Evolutionary conservation across 441 rosid species (phyloP).

Genomic region (Populus tomentosa): DNA sequence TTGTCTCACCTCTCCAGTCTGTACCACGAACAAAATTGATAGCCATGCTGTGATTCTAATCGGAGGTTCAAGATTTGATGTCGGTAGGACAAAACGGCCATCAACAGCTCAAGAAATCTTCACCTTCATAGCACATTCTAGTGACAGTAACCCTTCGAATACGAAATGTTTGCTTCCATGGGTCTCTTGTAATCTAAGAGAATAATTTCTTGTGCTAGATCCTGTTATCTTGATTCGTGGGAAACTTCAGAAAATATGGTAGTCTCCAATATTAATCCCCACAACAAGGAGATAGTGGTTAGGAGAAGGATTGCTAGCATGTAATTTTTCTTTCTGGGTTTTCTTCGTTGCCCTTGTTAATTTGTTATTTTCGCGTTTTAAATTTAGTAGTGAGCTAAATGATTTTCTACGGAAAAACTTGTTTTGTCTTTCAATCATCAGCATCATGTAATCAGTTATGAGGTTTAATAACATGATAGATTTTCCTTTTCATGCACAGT

Average conservation of each 20-base stretch:
- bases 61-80: background rate
- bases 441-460: background rate
- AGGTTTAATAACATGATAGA: background rate
- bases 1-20: background rate
- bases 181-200: background rate
- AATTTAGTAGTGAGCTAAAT: too few relatives aligned
- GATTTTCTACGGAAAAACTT: too few relatives aligned
- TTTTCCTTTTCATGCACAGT: background rate
- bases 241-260: constrained; percentile 35
- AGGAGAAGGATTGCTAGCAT: constrained; percentile 65
- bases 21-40: background rate
- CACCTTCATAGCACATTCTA: background rate
- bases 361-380: background rate
- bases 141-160: background rate
- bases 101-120: background rate
- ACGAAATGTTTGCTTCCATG: background rate
- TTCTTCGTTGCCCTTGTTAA: background rate
- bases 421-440: background rate
- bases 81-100: background rate
- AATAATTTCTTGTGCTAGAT: background rate
- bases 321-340: constrained; percentile 32
- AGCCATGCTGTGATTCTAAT: background rate
- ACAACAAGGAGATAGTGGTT: constrained; percentile 60
- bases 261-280: constrained; percentile 45
- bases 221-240: background rate